Evolutionary conservation across 345 rosid genomes (phyloP).

Genomic region (Salix brachista): DNA sequence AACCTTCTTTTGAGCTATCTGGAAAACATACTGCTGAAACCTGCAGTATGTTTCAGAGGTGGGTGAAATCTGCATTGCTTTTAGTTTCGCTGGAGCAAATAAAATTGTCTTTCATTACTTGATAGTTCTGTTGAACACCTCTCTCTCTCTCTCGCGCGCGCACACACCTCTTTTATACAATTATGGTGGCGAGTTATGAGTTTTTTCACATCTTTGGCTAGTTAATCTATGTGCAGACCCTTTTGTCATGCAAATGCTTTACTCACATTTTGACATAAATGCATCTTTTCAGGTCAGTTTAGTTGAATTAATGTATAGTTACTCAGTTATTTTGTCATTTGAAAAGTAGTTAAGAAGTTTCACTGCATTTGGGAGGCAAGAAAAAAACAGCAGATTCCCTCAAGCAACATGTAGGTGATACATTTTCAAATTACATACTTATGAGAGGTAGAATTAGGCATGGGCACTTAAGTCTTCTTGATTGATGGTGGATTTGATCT

Average conservation of each 20-base stretch:
- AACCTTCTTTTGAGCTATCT: no score
- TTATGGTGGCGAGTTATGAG: neutral
- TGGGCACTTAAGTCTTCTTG: neutral
- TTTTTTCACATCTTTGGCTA: neutral
- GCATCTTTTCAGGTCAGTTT: neutral
- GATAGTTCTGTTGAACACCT: neutral
- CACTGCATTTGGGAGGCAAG: neutral
- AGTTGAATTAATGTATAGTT: neutral
- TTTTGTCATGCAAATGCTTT: neutral
- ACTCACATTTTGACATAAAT: neutral
- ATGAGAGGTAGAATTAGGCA: neutral
- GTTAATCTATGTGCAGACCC: neutral
- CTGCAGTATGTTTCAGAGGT: no score
- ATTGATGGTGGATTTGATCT: conserved; percentile 1
- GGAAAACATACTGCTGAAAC: no score
- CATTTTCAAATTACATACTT: neutral
- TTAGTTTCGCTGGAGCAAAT: no score
- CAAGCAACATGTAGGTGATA: neutral
- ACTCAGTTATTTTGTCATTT: neutral
- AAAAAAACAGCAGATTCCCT: neutral
- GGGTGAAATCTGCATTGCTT: no score
- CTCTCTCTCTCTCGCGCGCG: neutral
- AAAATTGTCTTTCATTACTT: neutral
- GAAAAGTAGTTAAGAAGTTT: neutral
- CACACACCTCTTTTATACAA: neutral